Base-by-base conservation (phyloP, 371 early-diverging fungal species). In the Neoconidiobolus thromboides region DNA sequence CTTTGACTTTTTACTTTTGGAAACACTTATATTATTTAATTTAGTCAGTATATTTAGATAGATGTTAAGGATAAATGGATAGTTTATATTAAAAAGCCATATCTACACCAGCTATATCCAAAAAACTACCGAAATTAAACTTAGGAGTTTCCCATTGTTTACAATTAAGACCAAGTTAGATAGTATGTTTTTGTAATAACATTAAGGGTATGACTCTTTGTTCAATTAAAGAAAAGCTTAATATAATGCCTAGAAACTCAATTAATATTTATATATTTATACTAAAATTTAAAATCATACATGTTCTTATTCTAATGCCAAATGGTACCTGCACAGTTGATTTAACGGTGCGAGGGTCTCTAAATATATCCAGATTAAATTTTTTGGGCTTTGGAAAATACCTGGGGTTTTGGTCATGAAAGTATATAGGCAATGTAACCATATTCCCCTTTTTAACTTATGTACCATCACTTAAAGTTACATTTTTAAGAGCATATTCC, bases 151-250 rank as follows among this genome's bases (percentile, higher is more conserved):
- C 39, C 9, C 3, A 12, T 9, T 14, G 37, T 5, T 14, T 14
- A 3, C 4, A 36, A 3, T 54, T 54, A 9, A 39, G 54, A 14
- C 54, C 54, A 41, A 54, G 54, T 38, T 54, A 7, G 12, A 55
- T 12, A n/a, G 3, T 7, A 38, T n/a, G 70, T 26, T 67, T 65
- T 54, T 64, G 67, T 3, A 73, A 61, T 10, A 79, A 50, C 74
- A 76, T 72, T 2, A 73, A 60, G 26, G 77, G 63, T 1, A 76
- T 36, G 7, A 76, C 66, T 12, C 77, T 69, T 65, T 77, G 79
- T 39, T 76, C 76, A 4, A 71, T 63, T 58, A 79, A 64, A 1
- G 77, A 71, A 60, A 81, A 79, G 49, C 76, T 73, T 69, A 72
- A 68, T 43, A 77, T 80, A 44, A 77, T 2, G 36, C 56, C 56